Conservation (phyloP, 805 yeast species). For the Kazachstania martiniae region DNA sequence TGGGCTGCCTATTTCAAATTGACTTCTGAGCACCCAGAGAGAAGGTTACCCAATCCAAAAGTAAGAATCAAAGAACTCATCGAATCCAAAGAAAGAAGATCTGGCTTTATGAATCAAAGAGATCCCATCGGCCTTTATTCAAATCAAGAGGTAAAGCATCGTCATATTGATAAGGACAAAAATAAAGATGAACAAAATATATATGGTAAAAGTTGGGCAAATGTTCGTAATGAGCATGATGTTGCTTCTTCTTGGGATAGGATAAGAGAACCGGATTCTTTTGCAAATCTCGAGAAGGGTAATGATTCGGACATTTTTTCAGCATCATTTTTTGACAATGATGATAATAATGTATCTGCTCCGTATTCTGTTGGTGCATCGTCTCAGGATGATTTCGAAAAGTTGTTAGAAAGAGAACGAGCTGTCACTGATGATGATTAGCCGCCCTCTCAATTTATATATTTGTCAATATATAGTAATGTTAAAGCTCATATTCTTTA, state of each 20-base stretch:
- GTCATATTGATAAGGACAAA: slow-evolving; percentile 7
- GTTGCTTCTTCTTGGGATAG: slow-evolving; percentile 24
- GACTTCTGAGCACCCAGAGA: slow-evolving; percentile 41
- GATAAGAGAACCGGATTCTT: slow-evolving; percentile 13
- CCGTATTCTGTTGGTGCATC: neutral
- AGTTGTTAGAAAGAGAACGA: neutral
- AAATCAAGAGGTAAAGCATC: slow-evolving; percentile 13
- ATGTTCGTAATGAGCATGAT: slow-evolving; percentile 25
- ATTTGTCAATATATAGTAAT: too few relatives aligned
- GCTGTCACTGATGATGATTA: neutral
- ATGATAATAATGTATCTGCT: neutral
- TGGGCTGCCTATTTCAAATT: slow-evolving; percentile 45
- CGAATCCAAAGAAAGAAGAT: slow-evolving; percentile 8
- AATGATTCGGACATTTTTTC: neutral
- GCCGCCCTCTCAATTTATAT: too few relatives aligned
- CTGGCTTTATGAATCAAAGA: slow-evolving; percentile 26
- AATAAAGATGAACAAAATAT: neutral
- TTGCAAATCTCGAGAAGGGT: neutral
- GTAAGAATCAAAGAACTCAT: slow-evolving; percentile 25
- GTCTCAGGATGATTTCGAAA: neutral
- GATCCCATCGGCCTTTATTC: slow-evolving; percentile 31
- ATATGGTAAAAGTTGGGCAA: slow-evolving; percentile 23
- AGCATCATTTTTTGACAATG: too few relatives aligned
- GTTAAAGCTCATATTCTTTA: too few relatives aligned
- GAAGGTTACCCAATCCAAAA: slow-evolving; percentile 47